Conservation (phyloP, 164 flowering plant species). For the Vitis labrusca region DNA sequence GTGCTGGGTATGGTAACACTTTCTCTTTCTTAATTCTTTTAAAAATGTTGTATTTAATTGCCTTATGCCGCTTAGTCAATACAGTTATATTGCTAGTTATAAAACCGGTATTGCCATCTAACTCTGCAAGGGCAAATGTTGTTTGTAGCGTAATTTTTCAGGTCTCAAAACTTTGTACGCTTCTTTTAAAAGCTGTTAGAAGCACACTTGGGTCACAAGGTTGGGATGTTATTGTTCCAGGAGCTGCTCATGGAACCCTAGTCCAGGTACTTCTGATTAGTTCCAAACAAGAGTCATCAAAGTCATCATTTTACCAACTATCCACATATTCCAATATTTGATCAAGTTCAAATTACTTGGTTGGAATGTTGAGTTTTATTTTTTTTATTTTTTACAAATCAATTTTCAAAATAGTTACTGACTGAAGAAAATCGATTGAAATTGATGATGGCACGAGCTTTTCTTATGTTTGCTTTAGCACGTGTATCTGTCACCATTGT, state of each 20-base stretch:
- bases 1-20: slow-evolving; percentile 68
- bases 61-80: background rate
- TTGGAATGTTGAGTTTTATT: background rate
- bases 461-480: too few relatives aligned
- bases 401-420: too few relatives aligned
- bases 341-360: background rate
- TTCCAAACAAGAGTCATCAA: background rate
- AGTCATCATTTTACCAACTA: background rate
- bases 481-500: too few relatives aligned
- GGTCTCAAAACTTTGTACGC: slow-evolving; percentile 84
- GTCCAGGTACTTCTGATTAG: slow-evolving; percentile 53
- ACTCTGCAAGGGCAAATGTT: slow-evolving; percentile 17
- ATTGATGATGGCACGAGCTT: too few relatives aligned
- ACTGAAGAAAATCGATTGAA: too few relatives aligned
- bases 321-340: background rate
- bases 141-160: slow-evolving; percentile 77
- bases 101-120: background rate
- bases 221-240: slow-evolving; percentile 96
- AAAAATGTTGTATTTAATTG: background rate
- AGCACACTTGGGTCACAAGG: slow-evolving; percentile 79
- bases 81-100: background rate
- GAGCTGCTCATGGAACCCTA: slow-evolving; percentile 70
- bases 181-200: slow-evolving; percentile 76
- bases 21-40: background rate
- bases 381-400: too few relatives aligned